phyloP scores from a whole-genome alignment of 1,284 basidiomycete species.

The Anthracocystis setariae region DNA sequence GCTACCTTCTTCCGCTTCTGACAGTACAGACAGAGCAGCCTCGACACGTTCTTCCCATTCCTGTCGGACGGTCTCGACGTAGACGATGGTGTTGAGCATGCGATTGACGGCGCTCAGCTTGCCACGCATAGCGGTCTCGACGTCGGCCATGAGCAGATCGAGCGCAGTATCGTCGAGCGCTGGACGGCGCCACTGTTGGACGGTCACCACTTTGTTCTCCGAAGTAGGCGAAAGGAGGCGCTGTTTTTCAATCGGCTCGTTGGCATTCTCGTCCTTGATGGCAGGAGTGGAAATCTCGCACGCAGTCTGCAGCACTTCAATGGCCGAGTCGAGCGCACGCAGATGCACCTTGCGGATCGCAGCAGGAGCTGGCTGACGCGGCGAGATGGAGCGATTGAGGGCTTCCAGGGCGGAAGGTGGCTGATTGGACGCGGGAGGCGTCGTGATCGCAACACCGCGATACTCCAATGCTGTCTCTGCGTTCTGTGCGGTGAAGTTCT shows the following conservation, averaged over 20 bases:
- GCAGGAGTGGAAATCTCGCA: constrained; percentile 86
- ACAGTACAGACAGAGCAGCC: constrained; percentile 72
- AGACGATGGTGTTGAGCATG: constrained; percentile 96
- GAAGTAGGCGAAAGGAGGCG: constrained; percentile 77
- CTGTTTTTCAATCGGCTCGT: constrained; percentile 87
- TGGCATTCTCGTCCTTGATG: constrained; percentile 81
- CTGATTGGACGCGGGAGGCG: constrained; percentile 53
- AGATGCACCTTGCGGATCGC: constrained; percentile 69
- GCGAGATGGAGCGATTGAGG: constrained; percentile 57
- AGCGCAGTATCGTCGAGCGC: constrained; percentile 79
- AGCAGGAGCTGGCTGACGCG: constrained; percentile 50
- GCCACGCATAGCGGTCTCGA: constrained; percentile 85
- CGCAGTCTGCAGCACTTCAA: constrained; percentile 83
- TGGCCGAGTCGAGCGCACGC: constrained; percentile 81
- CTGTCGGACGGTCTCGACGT: constrained; percentile 93
- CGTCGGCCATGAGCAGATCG: constrained; percentile 82
- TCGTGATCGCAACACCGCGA: constrained; percentile 77
- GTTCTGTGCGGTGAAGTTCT: constrained; percentile 34
- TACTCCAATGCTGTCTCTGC: constrained; percentile 74
- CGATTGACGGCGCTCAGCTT: constrained; percentile 95
- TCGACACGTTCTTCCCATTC: constrained; percentile 95
- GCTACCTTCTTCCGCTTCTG: constrained; percentile 46
- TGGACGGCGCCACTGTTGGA: constrained; percentile 52
- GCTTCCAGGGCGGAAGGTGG: constrained; percentile 68
- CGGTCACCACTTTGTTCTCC: constrained; percentile 56